These are phyloP conservation scores for Rhizophagus clarus DNA, from an alignment of 192 early-diverging fungal genomes.

Conservation along the genomic window DNA sequence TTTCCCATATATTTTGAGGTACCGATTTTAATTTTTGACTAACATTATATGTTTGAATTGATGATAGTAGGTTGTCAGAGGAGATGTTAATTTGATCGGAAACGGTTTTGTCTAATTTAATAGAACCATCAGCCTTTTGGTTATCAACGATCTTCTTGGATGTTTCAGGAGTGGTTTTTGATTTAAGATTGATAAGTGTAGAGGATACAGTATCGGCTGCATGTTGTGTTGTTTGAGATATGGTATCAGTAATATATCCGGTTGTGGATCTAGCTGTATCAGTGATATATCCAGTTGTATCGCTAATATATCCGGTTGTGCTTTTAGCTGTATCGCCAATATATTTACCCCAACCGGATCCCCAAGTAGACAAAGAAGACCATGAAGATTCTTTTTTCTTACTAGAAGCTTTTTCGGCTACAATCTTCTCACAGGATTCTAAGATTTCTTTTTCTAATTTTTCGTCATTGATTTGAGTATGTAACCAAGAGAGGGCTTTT, in stretches of 20 bases:
- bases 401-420: neutral
- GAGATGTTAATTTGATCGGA: neutral
- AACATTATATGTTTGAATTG: neutral
- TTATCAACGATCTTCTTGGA: neutral
- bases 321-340: too few species aligned
- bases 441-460: neutral
- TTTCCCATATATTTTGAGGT: neutral
- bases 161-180: neutral
- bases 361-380: neutral
- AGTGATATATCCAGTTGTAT: too few species aligned
- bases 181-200: neutral
- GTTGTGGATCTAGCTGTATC: too few species aligned
- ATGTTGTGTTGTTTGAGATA: too few species aligned
- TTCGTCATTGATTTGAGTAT: too few species aligned
- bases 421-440: neutral
- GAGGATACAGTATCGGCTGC: too few species aligned
- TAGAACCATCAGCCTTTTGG: neutral
- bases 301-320: too few species aligned
- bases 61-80: neutral
- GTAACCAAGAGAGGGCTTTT: too few species aligned
- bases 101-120: neutral
- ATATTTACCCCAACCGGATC: too few species aligned
- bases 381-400: neutral
- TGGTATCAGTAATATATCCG: too few species aligned
- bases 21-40: neutral